These are phyloP conservation scores for Biscutella laevigata DNA, from an alignment of 441 rosid species.

Conservation along the genomic window DNA sequence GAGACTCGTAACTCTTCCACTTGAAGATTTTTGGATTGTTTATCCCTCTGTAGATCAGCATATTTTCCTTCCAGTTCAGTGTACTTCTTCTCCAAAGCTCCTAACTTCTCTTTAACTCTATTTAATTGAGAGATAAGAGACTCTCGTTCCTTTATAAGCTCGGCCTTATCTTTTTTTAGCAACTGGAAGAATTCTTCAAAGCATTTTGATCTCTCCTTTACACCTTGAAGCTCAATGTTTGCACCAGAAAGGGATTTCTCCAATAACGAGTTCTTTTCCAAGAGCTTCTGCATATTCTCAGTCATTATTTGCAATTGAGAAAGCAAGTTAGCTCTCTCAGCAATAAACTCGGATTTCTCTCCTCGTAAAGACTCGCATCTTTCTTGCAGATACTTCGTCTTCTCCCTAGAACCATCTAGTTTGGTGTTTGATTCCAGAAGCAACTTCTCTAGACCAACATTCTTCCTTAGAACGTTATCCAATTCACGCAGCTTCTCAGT, in stretches of 20 bases:
- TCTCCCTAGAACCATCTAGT: constrained; percentile 46
- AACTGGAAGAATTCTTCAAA: constrained; percentile 60
- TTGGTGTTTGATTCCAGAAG: constrained; percentile 46
- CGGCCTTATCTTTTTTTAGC: constrained; percentile 51
- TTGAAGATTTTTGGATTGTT: constrained; percentile 42
- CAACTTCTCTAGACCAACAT: constrained; percentile 42
- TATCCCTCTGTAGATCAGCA: constrained; percentile 50
- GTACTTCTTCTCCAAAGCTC: constrained; percentile 57
- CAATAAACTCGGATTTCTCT: constrained; percentile 45
- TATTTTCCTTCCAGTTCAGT: constrained; percentile 45
- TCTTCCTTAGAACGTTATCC: constrained; percentile 47
- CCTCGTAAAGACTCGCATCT: constrained; percentile 55
- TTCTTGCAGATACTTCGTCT: constrained; percentile 45
- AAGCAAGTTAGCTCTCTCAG: constrained; percentile 59
- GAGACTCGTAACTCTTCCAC: constrained; percentile 55
- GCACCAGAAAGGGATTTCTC: constrained; percentile 54
- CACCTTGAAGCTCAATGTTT: constrained; percentile 61
- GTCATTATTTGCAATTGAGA: constrained; percentile 77
- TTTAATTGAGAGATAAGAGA: constrained; percentile 40
- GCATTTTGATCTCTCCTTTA: constrained; percentile 47
- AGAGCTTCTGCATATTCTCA: constrained; percentile 73
- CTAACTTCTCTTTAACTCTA: constrained; percentile 48
- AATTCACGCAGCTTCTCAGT: constrained; percentile 39
- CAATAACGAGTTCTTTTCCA: constrained; percentile 46
- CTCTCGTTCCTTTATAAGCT: constrained; percentile 44